phyloP scores from a whole-genome alignment of 1,139 yeast species.

The Geotrichum candidum region DNA sequence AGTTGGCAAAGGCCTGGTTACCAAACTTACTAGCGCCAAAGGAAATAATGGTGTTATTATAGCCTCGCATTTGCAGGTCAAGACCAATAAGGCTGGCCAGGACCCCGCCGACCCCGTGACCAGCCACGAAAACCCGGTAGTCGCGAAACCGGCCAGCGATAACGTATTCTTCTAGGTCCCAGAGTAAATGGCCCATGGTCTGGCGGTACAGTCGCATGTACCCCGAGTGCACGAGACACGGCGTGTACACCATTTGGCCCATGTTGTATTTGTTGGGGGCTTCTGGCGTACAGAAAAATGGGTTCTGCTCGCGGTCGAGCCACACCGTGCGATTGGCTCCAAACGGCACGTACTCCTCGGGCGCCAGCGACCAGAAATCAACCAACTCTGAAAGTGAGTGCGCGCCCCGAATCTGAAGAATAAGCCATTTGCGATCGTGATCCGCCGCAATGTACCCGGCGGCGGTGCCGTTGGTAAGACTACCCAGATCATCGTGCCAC shows the following conservation, averaged over 20 bases:
- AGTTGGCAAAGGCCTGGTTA: constrained; percentile 44
- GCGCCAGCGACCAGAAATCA: constrained; percentile 18
- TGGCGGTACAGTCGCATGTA: constrained; percentile 38
- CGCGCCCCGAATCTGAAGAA: constrained; percentile 53
- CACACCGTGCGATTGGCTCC: background rate
- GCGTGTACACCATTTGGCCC: constrained; percentile 35
- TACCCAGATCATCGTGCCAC: constrained; percentile 14
- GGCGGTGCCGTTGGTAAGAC: constrained; percentile 8
- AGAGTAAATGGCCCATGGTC: constrained; percentile 27
- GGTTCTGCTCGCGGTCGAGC: constrained; percentile 21
- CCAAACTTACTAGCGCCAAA: constrained; percentile 63
- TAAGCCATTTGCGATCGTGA: constrained; percentile 34
- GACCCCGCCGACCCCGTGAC: constrained; percentile 75
- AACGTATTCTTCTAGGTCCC: constrained; percentile 29
- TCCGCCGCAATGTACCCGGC: constrained; percentile 41
- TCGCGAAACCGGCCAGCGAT: constrained; percentile 38
- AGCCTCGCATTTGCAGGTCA: constrained; percentile 50
- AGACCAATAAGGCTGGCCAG: constrained; percentile 55
- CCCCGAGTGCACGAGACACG: constrained; percentile 57
- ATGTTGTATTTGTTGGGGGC: constrained; percentile 33
- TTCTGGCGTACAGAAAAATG: constrained; percentile 46
- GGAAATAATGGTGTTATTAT: constrained; percentile 48
- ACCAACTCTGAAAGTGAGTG: constrained; percentile 52
- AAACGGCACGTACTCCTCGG: constrained; percentile 12
- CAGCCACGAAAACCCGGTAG: constrained; percentile 49